phyloP scores from a whole-genome alignment of 2,329 filamentous ascomycete genomes.

The Alternaria rosae region DNA sequence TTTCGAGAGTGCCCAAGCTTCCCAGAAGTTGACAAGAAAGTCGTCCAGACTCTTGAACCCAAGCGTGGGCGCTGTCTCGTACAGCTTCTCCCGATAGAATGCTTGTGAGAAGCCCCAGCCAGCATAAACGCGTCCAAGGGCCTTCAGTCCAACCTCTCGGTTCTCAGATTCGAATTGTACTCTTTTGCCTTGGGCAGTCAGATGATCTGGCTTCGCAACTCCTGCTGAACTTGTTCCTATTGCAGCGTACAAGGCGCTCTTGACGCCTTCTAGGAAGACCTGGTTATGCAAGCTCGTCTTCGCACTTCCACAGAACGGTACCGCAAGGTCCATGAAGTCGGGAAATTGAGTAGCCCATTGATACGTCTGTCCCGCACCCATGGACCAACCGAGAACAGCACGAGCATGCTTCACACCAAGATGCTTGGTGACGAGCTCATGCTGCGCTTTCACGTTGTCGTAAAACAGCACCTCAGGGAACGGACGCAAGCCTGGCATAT shows the following conservation, averaged over 20 bases:
- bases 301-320: slow-evolving; percentile 72
- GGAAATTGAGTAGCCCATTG: slow-evolving; percentile 70
- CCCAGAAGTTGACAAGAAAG: slow-evolving; percentile 80
- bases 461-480: slow-evolving; percentile 71
- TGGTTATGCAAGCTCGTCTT: slow-evolving; percentile 72
- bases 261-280: slow-evolving; percentile 72
- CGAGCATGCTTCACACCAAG: slow-evolving; percentile 66
- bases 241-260: slow-evolving; percentile 65
- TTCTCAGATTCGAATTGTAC: slow-evolving; percentile 62
- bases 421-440: slow-evolving; percentile 70
- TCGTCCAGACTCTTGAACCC: slow-evolving; percentile 74
- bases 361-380: slow-evolving; percentile 72
- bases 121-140: slow-evolving; percentile 77
- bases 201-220: slow-evolving; percentile 40
- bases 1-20: slow-evolving; percentile 74
- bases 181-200: slow-evolving; percentile 32
- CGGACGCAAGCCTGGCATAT: slow-evolving; percentile 60
- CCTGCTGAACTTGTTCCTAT: slow-evolving; percentile 64
- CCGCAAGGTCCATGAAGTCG: slow-evolving; percentile 69
- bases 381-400: slow-evolving; percentile 73
- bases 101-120: slow-evolving; percentile 83
- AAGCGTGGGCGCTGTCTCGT: slow-evolving; percentile 62
- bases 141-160: slow-evolving; percentile 67
- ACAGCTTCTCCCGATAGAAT: slow-evolving; percentile 77
- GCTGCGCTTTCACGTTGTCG: slow-evolving; percentile 73